Evolutionary conservation across 1,284 basidiomycete genomes (phyloP), one percentile per base, ranked within the genome.

Genomic region (Sutorius eximius): DNA sequence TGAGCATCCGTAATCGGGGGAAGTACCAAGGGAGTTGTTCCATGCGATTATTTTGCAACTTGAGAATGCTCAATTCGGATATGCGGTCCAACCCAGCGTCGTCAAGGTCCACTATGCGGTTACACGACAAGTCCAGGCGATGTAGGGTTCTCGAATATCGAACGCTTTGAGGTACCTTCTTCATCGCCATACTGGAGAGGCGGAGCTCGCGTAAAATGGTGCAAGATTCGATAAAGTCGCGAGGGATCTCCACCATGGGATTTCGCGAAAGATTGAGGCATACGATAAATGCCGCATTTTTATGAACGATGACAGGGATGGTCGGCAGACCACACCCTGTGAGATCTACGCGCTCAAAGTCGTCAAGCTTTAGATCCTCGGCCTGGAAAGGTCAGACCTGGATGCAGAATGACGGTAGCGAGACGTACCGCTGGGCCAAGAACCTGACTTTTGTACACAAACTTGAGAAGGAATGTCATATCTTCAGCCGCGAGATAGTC

Each of bases 151-250:
- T 72, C 55, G 89, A 89, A 62, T 91, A 83, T 48, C 87, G 83
- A 18, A 99, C 83, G 58, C 87, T 91, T 54, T 87, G 86, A 0
- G 96, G 96, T 0, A 99, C 89, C 57, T 90, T 87, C 75, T 98
- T 98, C 77, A 98, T 88, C 13, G 93, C 91, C 87, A 98, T 95
- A 62, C 93, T 86, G n/a, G 89, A 89, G 52, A 99, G 78, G 10
- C 89, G 85, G 48, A 99, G 83, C 65, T 96, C 94, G 49, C 88
- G 87, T 30, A 99, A 81, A 6, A 78, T 83, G 3, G 83, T 85
- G 68, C 95, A 98, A 11, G 89, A 85, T 72, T 98, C 93, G 49
- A 98, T 89, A 70, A 99, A 99, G 74, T 99, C 97, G 47, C 93
- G 84, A 0, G 97, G 97, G 36, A 99, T 87, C 70, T 99, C 96